A percentile compares a stretch with the other conserved stretches of the same genome.
Conservation (phyloP, 2,329 filamentous ascomycete genomes). For the Hymenoscyphus fraxineus region DNA sequence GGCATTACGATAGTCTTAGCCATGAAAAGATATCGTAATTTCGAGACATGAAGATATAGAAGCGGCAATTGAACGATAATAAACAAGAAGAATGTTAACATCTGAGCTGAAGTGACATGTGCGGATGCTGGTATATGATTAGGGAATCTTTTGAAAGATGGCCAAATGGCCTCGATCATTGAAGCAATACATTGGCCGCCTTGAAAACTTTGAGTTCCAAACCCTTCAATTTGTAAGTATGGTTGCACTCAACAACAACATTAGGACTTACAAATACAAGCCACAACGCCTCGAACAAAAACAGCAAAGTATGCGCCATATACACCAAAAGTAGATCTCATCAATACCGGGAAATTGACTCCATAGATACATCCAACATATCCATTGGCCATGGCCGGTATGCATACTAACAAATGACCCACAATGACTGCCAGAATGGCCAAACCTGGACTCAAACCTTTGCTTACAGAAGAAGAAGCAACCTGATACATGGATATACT, state of each 20-base stretch:
- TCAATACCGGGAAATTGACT: slow-evolving; percentile 45
- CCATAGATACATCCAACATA: slow-evolving; percentile 44
- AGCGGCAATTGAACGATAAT: slow-evolving; percentile 34
- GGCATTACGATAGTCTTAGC: slow-evolving; percentile 40
- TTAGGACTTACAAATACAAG: slow-evolving; percentile 24
- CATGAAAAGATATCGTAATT: slow-evolving; percentile 50
- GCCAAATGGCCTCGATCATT: slow-evolving; percentile 47
- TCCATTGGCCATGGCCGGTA: slow-evolving; percentile 44
- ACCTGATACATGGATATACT: slow-evolving; percentile 31
- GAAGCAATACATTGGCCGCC: slow-evolving; percentile 36
- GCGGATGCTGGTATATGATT: slow-evolving; percentile 46
- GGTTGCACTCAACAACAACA: neutral
- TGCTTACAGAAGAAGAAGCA: slow-evolving; percentile 25
- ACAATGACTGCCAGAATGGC: slow-evolving; percentile 44
- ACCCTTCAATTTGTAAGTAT: slow-evolving; percentile 16
- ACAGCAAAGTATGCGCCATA: slow-evolving; percentile 39
- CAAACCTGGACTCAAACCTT: slow-evolving; percentile 27
- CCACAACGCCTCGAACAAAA: slow-evolving; percentile 36
- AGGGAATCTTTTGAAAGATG: slow-evolving; percentile 46
- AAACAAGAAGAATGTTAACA: slow-evolving; percentile 50
- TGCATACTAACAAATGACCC: slow-evolving; percentile 55
- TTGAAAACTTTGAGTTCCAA: slow-evolving; percentile 25
- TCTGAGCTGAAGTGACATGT: slow-evolving; percentile 53
- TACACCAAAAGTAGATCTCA: slow-evolving; percentile 42
- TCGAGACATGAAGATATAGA: slow-evolving; percentile 45